Conservation (phyloP, 2,329 filamentous ascomycete species). For the Aureobasidium sp. region DNA sequence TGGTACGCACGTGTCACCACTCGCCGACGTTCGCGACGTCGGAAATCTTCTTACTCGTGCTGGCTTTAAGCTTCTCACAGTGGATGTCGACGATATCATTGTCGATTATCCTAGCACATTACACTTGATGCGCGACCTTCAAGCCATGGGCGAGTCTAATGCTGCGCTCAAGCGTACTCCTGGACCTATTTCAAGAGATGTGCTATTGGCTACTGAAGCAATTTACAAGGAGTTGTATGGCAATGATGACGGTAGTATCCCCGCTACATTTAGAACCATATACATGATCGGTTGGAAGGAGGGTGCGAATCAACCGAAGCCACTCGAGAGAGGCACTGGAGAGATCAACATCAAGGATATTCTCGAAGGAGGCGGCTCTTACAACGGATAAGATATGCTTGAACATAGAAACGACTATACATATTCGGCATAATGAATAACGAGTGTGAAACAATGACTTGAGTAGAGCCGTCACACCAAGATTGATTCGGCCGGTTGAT, state of each 20-base stretch:
- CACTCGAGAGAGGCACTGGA: conserved; percentile 75
- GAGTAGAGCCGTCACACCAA: neutral
- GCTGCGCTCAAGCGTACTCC: conserved; percentile 79
- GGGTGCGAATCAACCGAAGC: conserved; percentile 68
- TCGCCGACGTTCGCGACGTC: conserved; percentile 87
- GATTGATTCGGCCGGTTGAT: neutral
- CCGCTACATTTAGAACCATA: conserved; percentile 90
- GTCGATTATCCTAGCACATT: conserved; percentile 90
- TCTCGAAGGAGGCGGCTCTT: conserved; percentile 40
- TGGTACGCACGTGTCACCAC: conserved; percentile 78
- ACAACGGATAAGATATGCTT: neutral
- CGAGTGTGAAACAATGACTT: neutral
- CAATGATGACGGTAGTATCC: conserved; percentile 63
- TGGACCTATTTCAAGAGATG: conserved; percentile 73
- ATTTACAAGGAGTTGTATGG: conserved; percentile 87
- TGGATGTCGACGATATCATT: conserved; percentile 94
- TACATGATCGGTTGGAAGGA: conserved; percentile 99
- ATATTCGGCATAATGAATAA: neutral
- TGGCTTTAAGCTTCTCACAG: conserved; percentile 91
- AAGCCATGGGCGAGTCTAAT: conserved; percentile 94
- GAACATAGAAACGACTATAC: neutral
- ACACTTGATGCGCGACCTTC: conserved; percentile 85
- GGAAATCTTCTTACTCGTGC: conserved; percentile 79
- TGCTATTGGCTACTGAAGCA: conserved; percentile 76
- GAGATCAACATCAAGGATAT: conserved; percentile 85